Conservation (phyloP, 2,329 filamentous ascomycete genomes). For the Aspergillus tubingensis region DNA sequence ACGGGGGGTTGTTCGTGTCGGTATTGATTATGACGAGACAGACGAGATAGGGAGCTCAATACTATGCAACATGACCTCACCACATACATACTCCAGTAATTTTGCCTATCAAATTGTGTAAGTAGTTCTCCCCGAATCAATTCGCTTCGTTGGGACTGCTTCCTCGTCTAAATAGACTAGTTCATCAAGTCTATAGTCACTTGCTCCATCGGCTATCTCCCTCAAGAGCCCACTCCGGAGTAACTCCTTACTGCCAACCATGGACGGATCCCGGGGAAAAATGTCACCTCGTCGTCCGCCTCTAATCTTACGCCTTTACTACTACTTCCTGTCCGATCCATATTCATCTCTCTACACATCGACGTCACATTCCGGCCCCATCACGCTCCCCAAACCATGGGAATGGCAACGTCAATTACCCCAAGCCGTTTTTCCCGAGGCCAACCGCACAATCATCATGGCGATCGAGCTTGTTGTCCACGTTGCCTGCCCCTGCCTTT, state of each 20-base stretch:
- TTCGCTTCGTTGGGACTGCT: too few species aligned
- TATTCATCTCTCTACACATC: not conserved
- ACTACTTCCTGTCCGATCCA: not conserved
- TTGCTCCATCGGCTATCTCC: too few species aligned
- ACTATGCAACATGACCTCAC: too few species aligned
- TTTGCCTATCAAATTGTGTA: too few species aligned
- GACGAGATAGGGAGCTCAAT: too few species aligned
- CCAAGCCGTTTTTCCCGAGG: not conserved
- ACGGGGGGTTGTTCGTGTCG: too few species aligned
- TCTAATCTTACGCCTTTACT: not conserved
- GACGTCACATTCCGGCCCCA: conserved; percentile 12
- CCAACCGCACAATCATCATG: not conserved
- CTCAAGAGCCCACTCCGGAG: too few species aligned
- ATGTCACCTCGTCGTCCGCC: not conserved
- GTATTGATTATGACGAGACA: too few species aligned
- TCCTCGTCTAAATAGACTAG: too few species aligned
- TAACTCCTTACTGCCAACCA: not conserved
- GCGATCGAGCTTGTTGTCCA: not conserved
- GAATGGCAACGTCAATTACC: not conserved
- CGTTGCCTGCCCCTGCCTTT: not conserved
- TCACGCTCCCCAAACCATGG: not conserved
- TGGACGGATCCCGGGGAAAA: not conserved
- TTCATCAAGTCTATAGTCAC: too few species aligned
- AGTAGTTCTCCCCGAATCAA: too few species aligned
- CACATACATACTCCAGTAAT: too few species aligned